Evolutionary conservation across 306 rosid species (phyloP).

Genomic region (Trichosanthes cucumerina): DNA sequence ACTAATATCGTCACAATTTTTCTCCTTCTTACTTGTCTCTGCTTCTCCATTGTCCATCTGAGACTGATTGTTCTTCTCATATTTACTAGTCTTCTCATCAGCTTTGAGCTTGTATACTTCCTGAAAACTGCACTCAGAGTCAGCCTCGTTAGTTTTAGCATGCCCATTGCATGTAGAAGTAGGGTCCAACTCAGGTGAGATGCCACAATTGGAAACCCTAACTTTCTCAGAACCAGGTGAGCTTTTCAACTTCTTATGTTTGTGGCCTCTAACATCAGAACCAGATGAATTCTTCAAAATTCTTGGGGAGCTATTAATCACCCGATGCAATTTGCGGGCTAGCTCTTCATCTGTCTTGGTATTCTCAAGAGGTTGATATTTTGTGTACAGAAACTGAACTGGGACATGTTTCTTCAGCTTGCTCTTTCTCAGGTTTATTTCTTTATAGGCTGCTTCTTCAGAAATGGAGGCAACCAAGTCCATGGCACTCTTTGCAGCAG

Average conservation of each 20-base stretch:
- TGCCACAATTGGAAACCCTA: conserved; percentile 37
- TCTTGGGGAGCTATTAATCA: conserved; percentile 90
- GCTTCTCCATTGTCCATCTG: conserved; percentile 47
- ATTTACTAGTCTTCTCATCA: conserved; percentile 33
- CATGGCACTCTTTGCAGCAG: conserved; percentile 79
- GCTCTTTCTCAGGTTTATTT: conserved; percentile 53
- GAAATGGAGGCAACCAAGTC: conserved; percentile 80
- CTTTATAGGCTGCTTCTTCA: conserved; percentile 45
- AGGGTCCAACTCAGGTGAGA: conserved; percentile 33
- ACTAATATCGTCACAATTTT: conserved; percentile 34
- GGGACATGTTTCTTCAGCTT: conserved; percentile 90
- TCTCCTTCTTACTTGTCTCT: conserved; percentile 60
- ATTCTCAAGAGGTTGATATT: conserved; percentile 64
- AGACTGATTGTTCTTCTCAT: conserved; percentile 34
- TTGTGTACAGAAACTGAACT: conserved; percentile 86
- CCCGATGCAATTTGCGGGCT: conserved; percentile 80
- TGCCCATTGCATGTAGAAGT: conserved; percentile 45
- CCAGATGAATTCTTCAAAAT: conserved; percentile 57
- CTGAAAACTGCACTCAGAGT: conserved; percentile 38
- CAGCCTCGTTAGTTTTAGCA: conserved; percentile 28
- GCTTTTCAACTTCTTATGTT: conserved; percentile 54
- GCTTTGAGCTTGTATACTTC: conserved; percentile 50
- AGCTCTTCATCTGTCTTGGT: conserved; percentile 77
- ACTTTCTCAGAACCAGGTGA: conserved; percentile 41
- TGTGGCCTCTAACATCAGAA: conserved; percentile 49